Evolutionary conservation across 83 land plant genomes (phyloP).

Genomic region (Thuja plicata): DNA sequence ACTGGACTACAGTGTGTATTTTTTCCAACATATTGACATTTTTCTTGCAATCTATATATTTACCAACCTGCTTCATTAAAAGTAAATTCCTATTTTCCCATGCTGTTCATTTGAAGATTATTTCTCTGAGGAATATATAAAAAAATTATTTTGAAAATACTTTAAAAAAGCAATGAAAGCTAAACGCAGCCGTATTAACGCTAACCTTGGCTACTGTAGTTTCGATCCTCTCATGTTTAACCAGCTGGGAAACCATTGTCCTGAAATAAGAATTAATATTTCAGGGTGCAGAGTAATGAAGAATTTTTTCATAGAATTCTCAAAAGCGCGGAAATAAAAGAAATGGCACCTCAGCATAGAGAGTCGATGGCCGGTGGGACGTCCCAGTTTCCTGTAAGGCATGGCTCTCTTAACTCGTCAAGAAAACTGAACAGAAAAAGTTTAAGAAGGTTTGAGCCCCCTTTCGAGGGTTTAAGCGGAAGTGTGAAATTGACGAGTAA

Average conservation of each 20-base stretch:
- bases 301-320: not conserved
- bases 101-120: not conserved
- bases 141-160: not conserved
- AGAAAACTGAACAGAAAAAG: not conserved
- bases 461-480: not conserved
- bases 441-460: not conserved
- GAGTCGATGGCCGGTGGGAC: conserved; percentile 84
- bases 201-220: conserved; percentile 94
- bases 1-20: not conserved
- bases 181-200: not conserved
- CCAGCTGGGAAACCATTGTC: conserved; percentile 93
- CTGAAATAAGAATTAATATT: conserved; percentile 29
- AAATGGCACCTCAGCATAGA: conserved; percentile 72
- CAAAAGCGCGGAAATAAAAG: not conserved
- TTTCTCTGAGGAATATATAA: not conserved
- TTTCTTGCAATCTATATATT: not conserved
- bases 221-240: conserved; percentile 94
- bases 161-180: not conserved
- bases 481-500: no score
- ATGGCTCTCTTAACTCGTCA: not conserved
- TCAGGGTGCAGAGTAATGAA: not conserved
- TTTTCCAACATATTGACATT: not conserved
- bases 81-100: not conserved
- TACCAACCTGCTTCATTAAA: not conserved
- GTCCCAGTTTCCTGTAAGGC: conserved; percentile 85